phyloP scores from a whole-genome alignment of 805 yeast species.

The Teunomyces cretensis region DNA sequence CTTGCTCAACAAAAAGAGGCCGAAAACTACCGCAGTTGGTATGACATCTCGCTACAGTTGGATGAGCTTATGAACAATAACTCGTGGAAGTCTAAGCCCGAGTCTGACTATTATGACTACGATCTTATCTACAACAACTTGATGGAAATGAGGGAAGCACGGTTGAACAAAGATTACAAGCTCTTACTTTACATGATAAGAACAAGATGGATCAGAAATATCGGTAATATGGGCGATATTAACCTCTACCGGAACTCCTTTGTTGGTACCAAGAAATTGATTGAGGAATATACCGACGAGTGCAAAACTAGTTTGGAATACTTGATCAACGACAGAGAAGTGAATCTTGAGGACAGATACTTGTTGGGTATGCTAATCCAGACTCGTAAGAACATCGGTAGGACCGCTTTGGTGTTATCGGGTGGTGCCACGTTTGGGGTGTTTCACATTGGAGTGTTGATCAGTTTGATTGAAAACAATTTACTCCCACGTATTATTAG shows the following conservation, averaged over 20 bases:
- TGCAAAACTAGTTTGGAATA: conserved; percentile 52
- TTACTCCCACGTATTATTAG: conserved; percentile 84
- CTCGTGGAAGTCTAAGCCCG: conserved; percentile 66
- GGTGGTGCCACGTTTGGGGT: conserved; percentile 97
- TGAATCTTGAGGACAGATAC: conserved; percentile 61
- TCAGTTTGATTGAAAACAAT: conserved; percentile 71
- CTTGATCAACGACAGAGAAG: conserved; percentile 38
- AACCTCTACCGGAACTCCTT: conserved; percentile 74
- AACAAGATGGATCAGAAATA: conserved; percentile 80
- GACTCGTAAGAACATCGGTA: conserved; percentile 86
- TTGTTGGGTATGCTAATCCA: conserved; percentile 78
- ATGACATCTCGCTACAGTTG: conserved; percentile 55
- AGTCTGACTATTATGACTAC: conserved; percentile 73
- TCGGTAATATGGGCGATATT: conserved; percentile 85
- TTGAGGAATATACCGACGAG: conserved; percentile 81
- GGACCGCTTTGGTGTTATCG: conserved; percentile 90
- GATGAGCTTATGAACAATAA: conserved; percentile 66
- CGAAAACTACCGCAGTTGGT: conserved; percentile 63
- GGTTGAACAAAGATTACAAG: conserved; percentile 56
- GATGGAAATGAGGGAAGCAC: conserved; percentile 56
- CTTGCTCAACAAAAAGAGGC: conserved; percentile 33
- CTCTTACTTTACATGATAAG: conserved; percentile 70
- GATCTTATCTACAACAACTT: conserved; percentile 54
- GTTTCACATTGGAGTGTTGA: conserved; percentile 87
- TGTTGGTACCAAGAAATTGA: conserved; percentile 80